These are phyloP conservation scores for Coniochaeta sp. DNA, from an alignment of 2,329 filamentous ascomycete genomes.

Conservation along the genomic window DNA sequence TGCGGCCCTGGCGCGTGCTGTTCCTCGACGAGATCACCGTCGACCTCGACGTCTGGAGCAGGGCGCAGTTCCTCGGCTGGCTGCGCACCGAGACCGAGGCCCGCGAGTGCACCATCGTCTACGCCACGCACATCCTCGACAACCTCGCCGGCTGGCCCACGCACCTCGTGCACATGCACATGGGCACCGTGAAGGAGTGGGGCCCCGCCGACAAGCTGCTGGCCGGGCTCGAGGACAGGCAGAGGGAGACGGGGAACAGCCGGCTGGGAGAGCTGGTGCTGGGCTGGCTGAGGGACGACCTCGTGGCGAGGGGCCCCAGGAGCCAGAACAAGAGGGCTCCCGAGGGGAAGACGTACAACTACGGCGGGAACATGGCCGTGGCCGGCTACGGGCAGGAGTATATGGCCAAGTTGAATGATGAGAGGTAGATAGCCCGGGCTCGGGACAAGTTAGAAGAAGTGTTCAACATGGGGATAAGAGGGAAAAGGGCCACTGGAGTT, in stretches of 20 bases:
- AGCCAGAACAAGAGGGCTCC: constrained; percentile 45
- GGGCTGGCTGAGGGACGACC: constrained; percentile 76
- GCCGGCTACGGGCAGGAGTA: constrained; percentile 53
- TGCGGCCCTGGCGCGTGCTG: constrained; percentile 86
- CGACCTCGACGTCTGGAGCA: constrained; percentile 80
- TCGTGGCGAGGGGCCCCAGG: constrained; percentile 71
- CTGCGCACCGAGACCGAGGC: constrained; percentile 79
- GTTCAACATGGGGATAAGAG: constrained; percentile 1
- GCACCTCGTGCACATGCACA: constrained; percentile 90
- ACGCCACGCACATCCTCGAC: constrained; percentile 95
- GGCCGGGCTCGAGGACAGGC: constrained; percentile 33
- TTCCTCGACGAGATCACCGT: constrained; percentile 96
- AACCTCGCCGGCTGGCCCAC: constrained; percentile 93
- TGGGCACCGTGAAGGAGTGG: constrained; percentile 83
- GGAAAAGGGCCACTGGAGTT: neutral
- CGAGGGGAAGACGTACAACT: constrained; percentile 58
- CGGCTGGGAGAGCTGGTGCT: constrained; percentile 81
- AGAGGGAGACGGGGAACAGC: constrained; percentile 59
- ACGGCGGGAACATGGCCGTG: constrained; percentile 34
- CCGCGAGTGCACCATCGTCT: constrained; percentile 84
- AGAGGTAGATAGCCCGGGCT: neutral
- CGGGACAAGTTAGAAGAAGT: neutral
- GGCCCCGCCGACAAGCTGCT: constrained; percentile 67
- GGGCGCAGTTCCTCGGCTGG: constrained; percentile 79
- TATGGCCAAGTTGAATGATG: constrained; percentile 15